A percentile compares a stretch with the other conserved stretches of the same genome.
phyloP scores from a whole-genome alignment of 352 stramenopile genomes.

The Globisporangium nunn region DNA sequence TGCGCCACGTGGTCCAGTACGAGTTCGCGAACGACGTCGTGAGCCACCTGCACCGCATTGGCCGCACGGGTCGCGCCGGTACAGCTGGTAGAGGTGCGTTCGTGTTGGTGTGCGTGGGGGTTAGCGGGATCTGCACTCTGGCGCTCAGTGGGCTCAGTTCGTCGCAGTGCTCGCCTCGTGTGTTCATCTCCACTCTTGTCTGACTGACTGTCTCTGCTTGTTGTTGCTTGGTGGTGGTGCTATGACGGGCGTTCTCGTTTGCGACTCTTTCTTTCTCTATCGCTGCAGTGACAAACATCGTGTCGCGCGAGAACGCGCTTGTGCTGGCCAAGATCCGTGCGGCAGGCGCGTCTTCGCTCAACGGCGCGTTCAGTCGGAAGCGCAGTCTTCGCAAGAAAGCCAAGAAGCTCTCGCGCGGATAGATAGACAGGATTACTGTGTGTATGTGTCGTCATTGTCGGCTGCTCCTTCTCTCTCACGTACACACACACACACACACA shows the following conservation, averaged over 20 bases:
- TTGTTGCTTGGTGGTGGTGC: too few species aligned
- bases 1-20: conserved; percentile 72
- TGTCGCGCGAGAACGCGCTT: conserved; percentile 48
- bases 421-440: not conserved
- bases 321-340: conserved; percentile 60
- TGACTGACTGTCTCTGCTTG: too few species aligned
- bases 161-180: too few species aligned
- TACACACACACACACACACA: too few species aligned
- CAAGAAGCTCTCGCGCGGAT: conserved; percentile 43
- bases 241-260: too few species aligned
- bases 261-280: too few species aligned
- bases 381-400: conserved; percentile 79
- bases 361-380: conserved; percentile 73
- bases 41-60: conserved; percentile 75
- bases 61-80: conserved; percentile 57
- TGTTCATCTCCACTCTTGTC: too few species aligned
- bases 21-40: conserved; percentile 80
- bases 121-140: not conserved
- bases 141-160: too few species aligned
- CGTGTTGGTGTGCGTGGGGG: not conserved
- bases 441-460: too few species aligned
- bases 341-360: conserved; percentile 37
- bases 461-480: too few species aligned
- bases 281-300: conserved; percentile 56
- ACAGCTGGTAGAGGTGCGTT: conserved; percentile 36